Evolutionary conservation across 345 rosid genomes (phyloP).

Genomic region (Camelina laxa): DNA sequence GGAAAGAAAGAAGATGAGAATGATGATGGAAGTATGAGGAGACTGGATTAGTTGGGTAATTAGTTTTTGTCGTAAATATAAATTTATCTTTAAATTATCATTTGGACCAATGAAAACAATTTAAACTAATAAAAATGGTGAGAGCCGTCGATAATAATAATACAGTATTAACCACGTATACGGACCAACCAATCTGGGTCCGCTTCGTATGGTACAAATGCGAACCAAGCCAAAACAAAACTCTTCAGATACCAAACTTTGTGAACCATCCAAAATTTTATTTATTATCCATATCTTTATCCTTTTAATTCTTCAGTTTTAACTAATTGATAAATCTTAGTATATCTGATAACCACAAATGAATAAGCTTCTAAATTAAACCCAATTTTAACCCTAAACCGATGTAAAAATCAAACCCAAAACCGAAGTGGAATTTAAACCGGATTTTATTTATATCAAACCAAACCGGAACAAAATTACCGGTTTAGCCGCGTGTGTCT

Average conservation of each 20-base stretch:
- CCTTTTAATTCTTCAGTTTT: constrained; percentile 1
- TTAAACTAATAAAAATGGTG: constrained; percentile 1
- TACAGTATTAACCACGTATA: constrained; percentile 13
- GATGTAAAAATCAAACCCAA: background rate
- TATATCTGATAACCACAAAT: background rate
- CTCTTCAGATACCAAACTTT: constrained; percentile 22
- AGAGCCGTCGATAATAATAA: background rate
- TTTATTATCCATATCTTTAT: constrained; percentile 36
- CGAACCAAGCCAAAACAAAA: constrained; percentile 33
- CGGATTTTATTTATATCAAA: background rate
- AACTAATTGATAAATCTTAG: background rate
- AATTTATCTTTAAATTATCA: too few species aligned
- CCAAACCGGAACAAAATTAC: constrained; percentile 7
- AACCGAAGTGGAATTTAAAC: background rate
- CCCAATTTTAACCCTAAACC: background rate
- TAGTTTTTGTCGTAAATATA: too few species aligned
- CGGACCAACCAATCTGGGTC: constrained; percentile 31
- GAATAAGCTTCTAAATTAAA: background rate
- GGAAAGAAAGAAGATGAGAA: constrained; percentile 38
- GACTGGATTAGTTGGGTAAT: constrained; percentile 26
- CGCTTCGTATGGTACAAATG: constrained; percentile 5
- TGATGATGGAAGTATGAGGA: constrained; percentile 23
- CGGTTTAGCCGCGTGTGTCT: constrained; percentile 18
- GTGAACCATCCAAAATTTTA: constrained; percentile 33
- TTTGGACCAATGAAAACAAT: constrained; percentile 14